Percentiles rank a stretch among this genome's conserved stretches.
These are phyloP conservation scores for Neodidymelliopsis sp. DNA, from an alignment of 2,329 filamentous ascomycete genomes.

Conservation along the genomic window DNA sequence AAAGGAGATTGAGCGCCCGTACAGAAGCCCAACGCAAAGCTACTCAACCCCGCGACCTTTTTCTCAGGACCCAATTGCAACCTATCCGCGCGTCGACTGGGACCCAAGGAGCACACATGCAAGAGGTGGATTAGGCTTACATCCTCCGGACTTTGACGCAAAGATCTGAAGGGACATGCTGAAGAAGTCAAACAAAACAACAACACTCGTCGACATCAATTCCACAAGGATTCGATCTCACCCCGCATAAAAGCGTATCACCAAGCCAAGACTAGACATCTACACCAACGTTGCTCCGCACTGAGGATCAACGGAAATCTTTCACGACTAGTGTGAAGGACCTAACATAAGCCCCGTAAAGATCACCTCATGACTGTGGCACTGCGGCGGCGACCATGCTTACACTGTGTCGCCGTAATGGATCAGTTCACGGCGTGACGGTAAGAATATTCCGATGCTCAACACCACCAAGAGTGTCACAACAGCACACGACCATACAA, in stretches of 20 bases:
- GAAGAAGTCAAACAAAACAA: background rate
- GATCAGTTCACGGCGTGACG: background rate
- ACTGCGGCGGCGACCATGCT: too few species aligned
- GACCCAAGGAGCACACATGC: slow-evolving; percentile 48
- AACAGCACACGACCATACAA: background rate
- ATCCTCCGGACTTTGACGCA: slow-evolving; percentile 44
- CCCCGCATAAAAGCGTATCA: background rate
- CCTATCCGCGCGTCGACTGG: slow-evolving; percentile 39
- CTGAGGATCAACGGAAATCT: too few species aligned
- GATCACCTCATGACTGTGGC: too few species aligned
- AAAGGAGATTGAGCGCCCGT: slow-evolving; percentile 48
- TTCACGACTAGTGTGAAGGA: too few species aligned
- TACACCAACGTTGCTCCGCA: too few species aligned
- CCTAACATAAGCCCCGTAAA: too few species aligned
- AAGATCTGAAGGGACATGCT: slow-evolving; percentile 38
- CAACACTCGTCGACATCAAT: background rate
- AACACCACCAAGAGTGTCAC: background rate
- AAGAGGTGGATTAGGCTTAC: slow-evolving; percentile 50
- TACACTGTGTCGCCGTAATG: too few species aligned
- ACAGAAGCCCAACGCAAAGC: slow-evolving; percentile 49
- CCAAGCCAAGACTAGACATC: too few species aligned
- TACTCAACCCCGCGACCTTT: slow-evolving; percentile 53
- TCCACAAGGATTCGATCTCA: background rate
- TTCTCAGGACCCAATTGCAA: slow-evolving; percentile 31
- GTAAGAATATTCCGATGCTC: background rate